Base-by-base conservation (phyloP, 768 basidiomycete genomes). In the Kwoniella bestiolae region DNA sequence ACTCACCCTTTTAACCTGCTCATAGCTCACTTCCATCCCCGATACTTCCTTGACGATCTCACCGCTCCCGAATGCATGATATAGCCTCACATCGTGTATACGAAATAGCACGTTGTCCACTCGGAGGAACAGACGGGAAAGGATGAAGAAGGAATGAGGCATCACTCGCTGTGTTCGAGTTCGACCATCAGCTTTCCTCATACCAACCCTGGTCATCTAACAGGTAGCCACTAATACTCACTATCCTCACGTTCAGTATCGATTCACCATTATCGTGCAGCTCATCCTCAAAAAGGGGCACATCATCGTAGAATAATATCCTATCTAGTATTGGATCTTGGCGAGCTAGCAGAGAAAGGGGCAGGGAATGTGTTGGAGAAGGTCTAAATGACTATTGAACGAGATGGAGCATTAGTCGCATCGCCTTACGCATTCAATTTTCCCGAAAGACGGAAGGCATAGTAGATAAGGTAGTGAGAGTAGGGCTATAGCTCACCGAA, bases 151-250 rank as follows among this genome's bases (percentile, higher is more conserved):
- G 59, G 91, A 97, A 7, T 89, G 89, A 2, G 94, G 93, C 94
- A 98, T 99, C 46, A 99, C 94, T 53, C 96, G 89, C 94, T 97
- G n/a, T n/a, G n/a, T n/a, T n/a, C n/a, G n/a, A n/a, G n/a, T n/a
- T n/a, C n/a, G n/a, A n/a, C n/a, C n/a, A n/a, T n/a, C n/a, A n/a
- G n/a, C n/a, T n/a, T n/a, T n/a, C n/a, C n/a, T n/a, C n/a, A n/a
- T n/a, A n/a, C n/a, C n/a, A n/a, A n/a, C n/a, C n/a, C n/a, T n/a
- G n/a, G n/a, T n/a, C n/a, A n/a, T n/a, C n/a, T n/a, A n/a, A n/a
- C n/a, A n/a, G n/a, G n/a, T n/a, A n/a, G n/a, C n/a, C n/a, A n/a
- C n/a, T n/a, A n/a, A 55, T 14, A 29, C 50, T 34, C 52, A 97
- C 94, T 63, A 97, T 92, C 73, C 94, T 85, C 50, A 93, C 89